phyloP scores from a whole-genome alignment of 2,329 filamentous ascomycete genomes.

The Blastomyces emzantsi region DNA sequence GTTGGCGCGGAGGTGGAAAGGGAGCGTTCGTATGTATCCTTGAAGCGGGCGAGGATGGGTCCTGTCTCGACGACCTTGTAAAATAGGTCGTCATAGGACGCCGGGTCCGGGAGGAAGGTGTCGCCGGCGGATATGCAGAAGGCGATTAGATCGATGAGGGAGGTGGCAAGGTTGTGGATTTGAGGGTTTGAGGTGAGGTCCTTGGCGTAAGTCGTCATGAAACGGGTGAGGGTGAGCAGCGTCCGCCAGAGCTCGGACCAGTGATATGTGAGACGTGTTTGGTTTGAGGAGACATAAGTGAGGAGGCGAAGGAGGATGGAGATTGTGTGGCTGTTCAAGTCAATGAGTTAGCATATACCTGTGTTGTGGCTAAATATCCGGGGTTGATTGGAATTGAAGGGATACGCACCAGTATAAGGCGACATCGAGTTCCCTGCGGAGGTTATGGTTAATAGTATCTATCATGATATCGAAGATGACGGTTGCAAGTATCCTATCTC shows the following conservation, averaged over 20 bases:
- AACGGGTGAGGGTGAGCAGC: slow-evolving; percentile 76
- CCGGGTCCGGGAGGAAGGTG: slow-evolving; percentile 76
- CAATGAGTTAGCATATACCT: slow-evolving; percentile 1
- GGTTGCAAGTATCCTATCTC: slow-evolving; percentile 64
- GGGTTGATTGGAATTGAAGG: background rate
- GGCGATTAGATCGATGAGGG: slow-evolving; percentile 72
- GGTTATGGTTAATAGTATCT: slow-evolving; percentile 89
- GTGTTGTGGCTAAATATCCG: background rate
- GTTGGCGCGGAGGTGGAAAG: slow-evolving; percentile 15
- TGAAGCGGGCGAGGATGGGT: slow-evolving; percentile 71
- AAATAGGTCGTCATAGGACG: slow-evolving; percentile 91
- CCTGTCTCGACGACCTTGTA: slow-evolving; percentile 96
- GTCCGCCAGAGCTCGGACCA: slow-evolving; percentile 94
- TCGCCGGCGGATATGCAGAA: slow-evolving; percentile 80
- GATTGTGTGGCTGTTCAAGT: slow-evolving; percentile 51
- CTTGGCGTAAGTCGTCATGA: slow-evolving; percentile 74
- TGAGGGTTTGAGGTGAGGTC: slow-evolving; percentile 63
- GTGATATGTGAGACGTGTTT: slow-evolving; percentile 76
- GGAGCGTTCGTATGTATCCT: slow-evolving; percentile 57
- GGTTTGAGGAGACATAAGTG: slow-evolving; percentile 71
- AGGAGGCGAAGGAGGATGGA: slow-evolving; percentile 75
- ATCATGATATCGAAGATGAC: slow-evolving; percentile 78
- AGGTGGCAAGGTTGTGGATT: slow-evolving; percentile 64
- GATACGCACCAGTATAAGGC: slow-evolving; percentile 60
- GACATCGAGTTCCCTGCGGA: slow-evolving; percentile 74